Base-by-base conservation (phyloP, 306 rosid genomes). In the Styphnolobium japonicum region DNA sequence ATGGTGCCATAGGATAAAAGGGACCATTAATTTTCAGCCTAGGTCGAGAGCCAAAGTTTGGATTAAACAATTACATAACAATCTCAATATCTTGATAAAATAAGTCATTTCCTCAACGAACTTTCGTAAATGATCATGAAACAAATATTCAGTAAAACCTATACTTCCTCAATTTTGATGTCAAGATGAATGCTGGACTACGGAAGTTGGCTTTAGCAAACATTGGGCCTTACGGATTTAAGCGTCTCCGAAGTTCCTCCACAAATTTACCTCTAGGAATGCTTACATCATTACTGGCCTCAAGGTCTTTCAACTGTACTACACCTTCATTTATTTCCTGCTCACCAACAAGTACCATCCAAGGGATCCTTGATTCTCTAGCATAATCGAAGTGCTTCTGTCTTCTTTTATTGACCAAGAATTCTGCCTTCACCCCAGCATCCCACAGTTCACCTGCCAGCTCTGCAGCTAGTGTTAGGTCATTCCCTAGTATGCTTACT, bases 321-420 rank as follows among this genome's bases (percentile, higher is more conserved):
- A 84, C 68, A 65, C 94, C 95, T 78, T 87, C 94, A 3, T 71
- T 88, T 86, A 81, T 21, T 81, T 91, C 94, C 33, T 87, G 90
- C 63, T 95, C 97, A 10, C 97, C 97, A 53, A 87, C 88, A 21
- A 92, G 67, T 49, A 95, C 73, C 90, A 95, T 92, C 95, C 92
- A 92, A n/a, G 98, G 98, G 49, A 95, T 91, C 76, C 83, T 84
- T 27, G 94, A 90, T 37, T 92, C 97, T 81, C 58, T 82, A 18
- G 92, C 98, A 75, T 90, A 91, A 46, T 93, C 94, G 16, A 90
- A 76, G 85, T 90, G 98, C 82, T 95, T 95, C 42, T 6, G 51
- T 40, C 67, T 15, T 80, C 92, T 88, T 80, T 90, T 95, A 67
- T 87, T 83, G 19, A 89, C 92, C 83, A 86, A 71, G 80, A 45